Base-by-base conservation (phyloP, 495 filamentous ascomycete species). In the Aspergillus avenaceus region DNA sequence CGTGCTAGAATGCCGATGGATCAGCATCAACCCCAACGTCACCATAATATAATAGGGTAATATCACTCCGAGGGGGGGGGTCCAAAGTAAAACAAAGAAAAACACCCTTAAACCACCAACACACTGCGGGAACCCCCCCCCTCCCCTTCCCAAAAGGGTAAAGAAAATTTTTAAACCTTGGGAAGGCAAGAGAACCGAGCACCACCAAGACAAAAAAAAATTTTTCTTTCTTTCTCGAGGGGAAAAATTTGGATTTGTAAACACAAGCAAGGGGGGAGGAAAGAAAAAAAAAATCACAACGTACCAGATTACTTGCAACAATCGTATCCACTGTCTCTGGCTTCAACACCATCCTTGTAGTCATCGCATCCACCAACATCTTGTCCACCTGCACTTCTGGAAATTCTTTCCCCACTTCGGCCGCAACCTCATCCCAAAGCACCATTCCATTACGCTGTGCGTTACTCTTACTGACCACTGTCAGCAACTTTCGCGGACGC, bases 361-460 rank as follows among this genome's bases (percentile, higher is more conserved):
- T 82, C 79, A 81, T 81, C 13, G 79, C 77, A 63, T 82, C 79
- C 37, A 82, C 79, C 21, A 81, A 62, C 78, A 81, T 81, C 63
- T 79, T 82, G 42, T 81, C 77, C 21, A 69, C 61, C 46, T 70
- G 67, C 21, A 81, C 77, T 50, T 79, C 73, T 6, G 76, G 78
- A 53, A 75, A 82, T 3, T 80, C 74, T 51, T 46, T 56, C 1
- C 70, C 70, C 16, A 80, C 70, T 5, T 58, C 49, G 37, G 61
- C 58, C 5, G 77, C 76, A 11, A 81, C 67, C 53, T 77, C 70
- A 60, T 82, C 79, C 78, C 79, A 81, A 16, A 81, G 56, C 12
- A 82, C 79, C 76, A 82, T 75, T 0, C 79, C 79, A 53, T 79
- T 76, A 2, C 76, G 65, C 68, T 80, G 76, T 0, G 79, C 78